phyloP scores from a whole-genome alignment of 805 yeast species.

The Wickerhamiella azyma region DNA sequence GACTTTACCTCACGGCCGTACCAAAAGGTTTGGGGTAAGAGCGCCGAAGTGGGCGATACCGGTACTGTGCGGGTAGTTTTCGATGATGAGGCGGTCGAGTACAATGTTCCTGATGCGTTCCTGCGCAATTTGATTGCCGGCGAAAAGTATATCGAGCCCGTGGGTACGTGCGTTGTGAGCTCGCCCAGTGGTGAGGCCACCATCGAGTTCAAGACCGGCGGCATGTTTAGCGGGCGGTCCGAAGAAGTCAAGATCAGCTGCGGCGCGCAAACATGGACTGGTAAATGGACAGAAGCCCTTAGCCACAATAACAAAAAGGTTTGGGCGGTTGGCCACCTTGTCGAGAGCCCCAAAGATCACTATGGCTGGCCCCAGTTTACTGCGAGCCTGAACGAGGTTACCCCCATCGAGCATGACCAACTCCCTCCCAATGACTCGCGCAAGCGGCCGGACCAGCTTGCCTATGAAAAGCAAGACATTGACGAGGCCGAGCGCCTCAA shows the following conservation, averaged over 20 bases:
- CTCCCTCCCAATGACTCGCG: slow-evolving; percentile 85
- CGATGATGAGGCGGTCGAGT: slow-evolving; percentile 59
- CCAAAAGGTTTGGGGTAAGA: slow-evolving; percentile 92
- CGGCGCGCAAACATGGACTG: slow-evolving; percentile 30
- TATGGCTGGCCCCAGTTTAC: slow-evolving; percentile 82
- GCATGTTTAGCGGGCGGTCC: slow-evolving; percentile 75
- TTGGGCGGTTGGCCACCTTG: slow-evolving; percentile 62
- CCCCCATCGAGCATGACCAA: slow-evolving; percentile 46
- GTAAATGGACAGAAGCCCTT: slow-evolving; percentile 66
- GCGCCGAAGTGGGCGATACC: slow-evolving; percentile 64
- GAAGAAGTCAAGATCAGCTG: slow-evolving; percentile 37
- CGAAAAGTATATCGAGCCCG: slow-evolving; percentile 85
- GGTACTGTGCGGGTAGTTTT: slow-evolving; percentile 52
- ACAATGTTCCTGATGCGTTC: slow-evolving; percentile 72
- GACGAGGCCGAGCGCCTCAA: slow-evolving; percentile 64
- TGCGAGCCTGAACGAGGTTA: slow-evolving; percentile 67
- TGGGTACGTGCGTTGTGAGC: slow-evolving; percentile 48
- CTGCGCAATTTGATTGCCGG: slow-evolving; percentile 86
- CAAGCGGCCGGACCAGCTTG: slow-evolving; percentile 68
- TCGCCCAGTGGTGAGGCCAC: slow-evolving; percentile 61
- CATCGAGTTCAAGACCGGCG: slow-evolving; percentile 64
- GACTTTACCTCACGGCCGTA: slow-evolving; percentile 33
- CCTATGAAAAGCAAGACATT: slow-evolving; percentile 44
- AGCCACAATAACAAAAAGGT: slow-evolving; percentile 25
- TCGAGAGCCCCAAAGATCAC: slow-evolving; percentile 43